Evolutionary conservation across 2,329 filamentous ascomycete genomes (phyloP).

Genomic region (Trichoderma guizhouense): DNA sequence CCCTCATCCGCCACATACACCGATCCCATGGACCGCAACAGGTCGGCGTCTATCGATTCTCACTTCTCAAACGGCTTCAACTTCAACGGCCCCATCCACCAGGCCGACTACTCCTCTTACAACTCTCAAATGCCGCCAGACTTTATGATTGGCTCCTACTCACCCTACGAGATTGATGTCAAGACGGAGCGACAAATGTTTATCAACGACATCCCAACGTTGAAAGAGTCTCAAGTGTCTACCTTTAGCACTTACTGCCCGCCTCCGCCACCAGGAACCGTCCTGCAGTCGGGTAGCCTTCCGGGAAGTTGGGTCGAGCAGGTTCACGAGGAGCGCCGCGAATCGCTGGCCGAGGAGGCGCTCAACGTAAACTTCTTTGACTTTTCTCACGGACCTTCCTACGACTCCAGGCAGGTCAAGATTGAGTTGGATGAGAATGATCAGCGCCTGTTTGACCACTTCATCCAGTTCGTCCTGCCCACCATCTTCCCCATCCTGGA

Average conservation of each 20-base stretch:
- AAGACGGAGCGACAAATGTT: constrained; percentile 94
- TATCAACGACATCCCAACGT: constrained; percentile 82
- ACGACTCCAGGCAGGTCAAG: constrained; percentile 62
- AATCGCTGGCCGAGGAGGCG: constrained; percentile 64
- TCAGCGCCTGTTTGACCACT: constrained; percentile 82
- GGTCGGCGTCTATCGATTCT: constrained; percentile 77
- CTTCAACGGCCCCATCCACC: constrained; percentile 60
- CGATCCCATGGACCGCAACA: constrained; percentile 67
- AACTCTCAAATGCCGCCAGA: constrained; percentile 61
- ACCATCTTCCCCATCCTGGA: constrained; percentile 91
- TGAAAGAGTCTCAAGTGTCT: constrained; percentile 82
- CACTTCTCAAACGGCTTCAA: constrained; percentile 72
- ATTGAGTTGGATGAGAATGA: constrained; percentile 87
- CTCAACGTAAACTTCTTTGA: constrained; percentile 80
- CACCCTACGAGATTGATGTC: constrained; percentile 91
- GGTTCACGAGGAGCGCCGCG: constrained; percentile 43
- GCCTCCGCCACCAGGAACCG: constrained; percentile 66
- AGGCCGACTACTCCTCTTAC: constrained; percentile 59
- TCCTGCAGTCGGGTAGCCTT: constrained; percentile 59
- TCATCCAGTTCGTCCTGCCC: constrained; percentile 81
- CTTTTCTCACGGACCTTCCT: constrained; percentile 66
- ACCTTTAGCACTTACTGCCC: constrained; percentile 90
- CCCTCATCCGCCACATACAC: constrained; percentile 78
- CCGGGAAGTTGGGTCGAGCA: constrained; percentile 60
- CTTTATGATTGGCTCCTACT: constrained; percentile 55